Base-by-base conservation (phyloP, 176 grass and related monocot genomes). In the Carex parvula region DNA sequence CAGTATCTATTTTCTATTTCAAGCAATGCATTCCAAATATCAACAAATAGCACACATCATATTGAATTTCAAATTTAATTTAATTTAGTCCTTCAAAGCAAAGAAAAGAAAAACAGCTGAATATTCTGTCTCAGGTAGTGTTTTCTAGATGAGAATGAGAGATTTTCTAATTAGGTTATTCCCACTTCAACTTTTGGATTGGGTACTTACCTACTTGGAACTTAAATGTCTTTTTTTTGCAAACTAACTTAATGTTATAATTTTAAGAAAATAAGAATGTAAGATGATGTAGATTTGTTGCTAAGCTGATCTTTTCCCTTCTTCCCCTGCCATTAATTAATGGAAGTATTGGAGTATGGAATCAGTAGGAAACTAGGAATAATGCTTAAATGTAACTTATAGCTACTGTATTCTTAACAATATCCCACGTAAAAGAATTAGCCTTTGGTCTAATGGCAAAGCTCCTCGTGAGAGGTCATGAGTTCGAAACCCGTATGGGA, bases 1-100 rank as follows among this genome's bases (percentile, higher is more conserved):
- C 68, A 46, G 16, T 69, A 21, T 76, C 20, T 30, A 30, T 54
- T 76, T 73, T 55, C 72, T 76, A 76, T 76, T 76, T 53, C 48
- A 55, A 76, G 72, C 46, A 54, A 8, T 29, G 12, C 11, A 30
- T 29, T 74, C 20, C 46, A 41, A 42, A 35, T 6, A 16, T 21
- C 59, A 18, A 21, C 59, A 60, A 60, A 60, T 8, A 60, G n/a
- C 64, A 16, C 30, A 17, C 8, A 2, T 57, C 16, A 57, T 48
- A 72, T 46, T 22, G 44, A 53, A 26, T 13, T 75, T 14, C 11
- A 53, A 50, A 75, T 21, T 26, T 75, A 26, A 53, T 75, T 52
- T 75, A 10, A 26, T 20, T 50, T 48, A 22, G 41, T 73, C 13
- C 18, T 22, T 50, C 20, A 41, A 69, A 69, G 3, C 20, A 52